Base-by-base conservation (phyloP, 1,139 yeast species). In the Blastobotrys indianensis region DNA sequence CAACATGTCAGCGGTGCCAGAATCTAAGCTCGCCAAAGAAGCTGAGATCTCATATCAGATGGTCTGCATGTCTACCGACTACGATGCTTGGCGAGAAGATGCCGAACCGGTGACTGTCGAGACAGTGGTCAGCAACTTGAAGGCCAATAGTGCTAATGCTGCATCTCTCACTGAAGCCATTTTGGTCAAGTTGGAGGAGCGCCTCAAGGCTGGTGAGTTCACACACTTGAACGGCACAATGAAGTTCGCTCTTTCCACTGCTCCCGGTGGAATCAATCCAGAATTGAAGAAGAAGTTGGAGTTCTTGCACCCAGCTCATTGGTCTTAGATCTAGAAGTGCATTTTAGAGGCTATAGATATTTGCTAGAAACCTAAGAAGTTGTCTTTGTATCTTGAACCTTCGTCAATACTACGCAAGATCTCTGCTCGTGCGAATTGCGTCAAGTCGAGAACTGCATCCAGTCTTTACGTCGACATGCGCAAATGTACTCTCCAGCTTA, bases 31-130 rank as follows among this genome's bases (percentile, higher is more conserved):
- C 56, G 98, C 98, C 9, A 80, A 94, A 62, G 99, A 92, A 69
- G 97, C 97, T 32, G 99, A 92, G 67, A 83, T 92, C 54, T 77
- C 95, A 32, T 92, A 94, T 68, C 97, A 90, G 67, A 92, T 92
- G 97, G 78, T 92, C 54, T 92, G 99, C 70, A 94, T 92, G 98
- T 84, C 95, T 1, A 92, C 98, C 13, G 98, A 94, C 67, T 92
- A 94, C 67, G 98, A 92, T 64, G 95, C 98, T 17, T 92, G 98
- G 98, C 85, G 88, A 62, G 95, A 85, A 59, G 80, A 77, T 48
- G 97, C 82, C 62, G 97, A 90, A 59, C 94, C 97, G 2, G 98
- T 92, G 40, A 90, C 97, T 10, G 97, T 94, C 13, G 97, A 90
- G 68, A 85, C 95, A 5, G 97, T 92, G 39, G 90, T 92, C 46